Conservation (phyloP, 495 filamentous ascomycete species). For the Penicillium waksmanii region DNA sequence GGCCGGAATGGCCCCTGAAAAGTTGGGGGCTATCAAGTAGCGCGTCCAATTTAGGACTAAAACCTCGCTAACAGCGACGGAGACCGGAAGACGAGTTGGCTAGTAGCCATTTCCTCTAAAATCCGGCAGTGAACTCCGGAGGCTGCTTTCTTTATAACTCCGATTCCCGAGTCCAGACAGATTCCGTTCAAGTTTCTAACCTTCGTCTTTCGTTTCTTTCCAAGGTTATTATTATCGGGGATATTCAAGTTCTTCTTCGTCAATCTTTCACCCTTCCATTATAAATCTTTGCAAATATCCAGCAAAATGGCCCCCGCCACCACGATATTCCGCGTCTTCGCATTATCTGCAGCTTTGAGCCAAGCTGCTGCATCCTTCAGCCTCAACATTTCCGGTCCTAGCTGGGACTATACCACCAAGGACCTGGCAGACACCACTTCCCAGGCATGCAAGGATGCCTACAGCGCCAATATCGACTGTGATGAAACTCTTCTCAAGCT, state of each 20-base stretch:
- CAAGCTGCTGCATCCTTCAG: conserved; percentile 29
- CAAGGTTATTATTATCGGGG: conserved; percentile 1
- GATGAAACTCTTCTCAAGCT: conserved; percentile 31
- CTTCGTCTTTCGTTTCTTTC: conserved; percentile 11
- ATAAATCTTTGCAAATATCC: conserved; percentile 7
- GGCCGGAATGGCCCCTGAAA: conserved; percentile 4
- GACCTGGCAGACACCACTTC: conserved; percentile 33
- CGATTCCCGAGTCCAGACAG: not conserved
- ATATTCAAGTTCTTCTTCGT: not conserved
- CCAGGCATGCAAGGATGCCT: conserved; percentile 35
- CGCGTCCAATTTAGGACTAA: conserved; percentile 6
- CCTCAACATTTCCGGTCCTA: conserved; percentile 25
- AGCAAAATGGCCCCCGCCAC: conserved; percentile 18
- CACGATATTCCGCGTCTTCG: conserved; percentile 19
- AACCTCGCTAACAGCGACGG: conserved; percentile 3
- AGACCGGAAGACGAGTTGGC: not conserved
- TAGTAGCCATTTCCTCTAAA: not conserved
- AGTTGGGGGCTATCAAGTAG: conserved; percentile 16
- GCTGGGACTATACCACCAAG: conserved; percentile 35
- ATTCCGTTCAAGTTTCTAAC: not conserved
- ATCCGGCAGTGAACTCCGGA: not conserved
- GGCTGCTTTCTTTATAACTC: conserved; percentile 4
- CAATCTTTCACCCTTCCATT: not conserved
- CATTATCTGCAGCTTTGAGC: conserved; percentile 20
- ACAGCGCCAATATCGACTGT: conserved; percentile 35